Percentiles rank a stretch among this genome's conserved stretches.
phyloP scores from a whole-genome alignment of 495 filamentous ascomycete genomes.

The Penicillium arizonense region DNA sequence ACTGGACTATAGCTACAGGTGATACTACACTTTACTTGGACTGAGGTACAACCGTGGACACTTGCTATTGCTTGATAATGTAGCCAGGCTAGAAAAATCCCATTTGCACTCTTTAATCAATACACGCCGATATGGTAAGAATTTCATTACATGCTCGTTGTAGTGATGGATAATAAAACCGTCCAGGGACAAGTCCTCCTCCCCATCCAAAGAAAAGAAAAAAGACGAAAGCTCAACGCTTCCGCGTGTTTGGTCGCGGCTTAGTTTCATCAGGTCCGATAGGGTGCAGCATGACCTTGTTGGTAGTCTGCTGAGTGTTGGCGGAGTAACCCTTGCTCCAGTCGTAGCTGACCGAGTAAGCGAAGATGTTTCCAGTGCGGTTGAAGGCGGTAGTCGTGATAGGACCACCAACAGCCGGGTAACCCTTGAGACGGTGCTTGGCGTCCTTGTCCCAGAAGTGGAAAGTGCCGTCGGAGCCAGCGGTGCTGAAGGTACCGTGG shows the following conservation, averaged over 20 bases:
- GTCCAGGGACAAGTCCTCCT: slow-evolving; percentile 3
- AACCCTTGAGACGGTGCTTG: slow-evolving; percentile 83
- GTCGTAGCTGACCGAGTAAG: slow-evolving; percentile 90
- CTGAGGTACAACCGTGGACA: too few species aligned
- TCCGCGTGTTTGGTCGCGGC: slow-evolving; percentile 68
- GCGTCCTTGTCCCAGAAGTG: slow-evolving; percentile 90
- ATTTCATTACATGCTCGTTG: slow-evolving; percentile 34
- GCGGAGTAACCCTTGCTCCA: slow-evolving; percentile 85
- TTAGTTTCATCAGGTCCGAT: slow-evolving; percentile 78
- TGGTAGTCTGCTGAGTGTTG: slow-evolving; percentile 67
- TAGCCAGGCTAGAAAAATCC: slow-evolving; percentile 11
- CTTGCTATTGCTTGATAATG: not conserved
- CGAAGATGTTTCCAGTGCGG: slow-evolving; percentile 74
- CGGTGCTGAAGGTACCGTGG: slow-evolving; percentile 87
- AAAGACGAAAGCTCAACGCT: slow-evolving; percentile 50
- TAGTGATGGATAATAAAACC: slow-evolving; percentile 15
- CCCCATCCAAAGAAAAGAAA: not conserved
- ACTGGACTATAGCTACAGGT: not conserved
- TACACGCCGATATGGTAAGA: slow-evolving; percentile 27
- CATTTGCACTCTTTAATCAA: slow-evolving; percentile 20
- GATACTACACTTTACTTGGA: too few species aligned
- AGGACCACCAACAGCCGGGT: slow-evolving; percentile 77
- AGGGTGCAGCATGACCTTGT: slow-evolving; percentile 85
- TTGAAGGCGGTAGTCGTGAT: slow-evolving; percentile 81
- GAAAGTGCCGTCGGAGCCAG: slow-evolving; percentile 85